phyloP scores from a whole-genome alignment of 768 basidiomycete genomes.

The Cystofilobasidium capitatum region DNA sequence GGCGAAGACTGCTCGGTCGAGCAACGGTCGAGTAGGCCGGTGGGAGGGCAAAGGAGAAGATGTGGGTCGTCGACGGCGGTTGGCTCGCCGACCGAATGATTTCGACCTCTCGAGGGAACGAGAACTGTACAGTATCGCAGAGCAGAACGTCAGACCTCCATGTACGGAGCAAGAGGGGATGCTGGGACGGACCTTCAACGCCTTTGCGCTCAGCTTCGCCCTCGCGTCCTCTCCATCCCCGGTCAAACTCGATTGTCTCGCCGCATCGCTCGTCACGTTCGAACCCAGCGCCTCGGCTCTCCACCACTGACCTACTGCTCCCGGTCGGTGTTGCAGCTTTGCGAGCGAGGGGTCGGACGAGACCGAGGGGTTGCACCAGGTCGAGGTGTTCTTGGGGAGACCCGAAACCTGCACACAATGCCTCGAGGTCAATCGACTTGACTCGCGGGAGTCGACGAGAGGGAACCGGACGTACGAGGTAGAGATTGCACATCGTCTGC shows the following conservation, averaged over 20 bases:
- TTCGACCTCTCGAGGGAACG: slow-evolving; percentile 84
- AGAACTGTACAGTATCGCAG: slow-evolving; percentile 50
- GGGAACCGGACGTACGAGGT: slow-evolving; percentile 31
- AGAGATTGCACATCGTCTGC: too few relatives aligned
- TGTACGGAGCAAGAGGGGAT: slow-evolving; percentile 12
- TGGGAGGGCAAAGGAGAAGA: slow-evolving; percentile 4
- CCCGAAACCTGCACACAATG: slow-evolving; percentile 41
- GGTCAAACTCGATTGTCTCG: slow-evolving; percentile 33
- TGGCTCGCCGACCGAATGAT: slow-evolving; percentile 55
- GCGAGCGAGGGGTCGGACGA: slow-evolving; percentile 45
- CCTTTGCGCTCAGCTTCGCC: slow-evolving; percentile 47
- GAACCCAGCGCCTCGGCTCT: slow-evolving; percentile 73
- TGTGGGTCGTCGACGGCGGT: slow-evolving; percentile 6
- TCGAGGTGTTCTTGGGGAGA: slow-evolving; percentile 57
- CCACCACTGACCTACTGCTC: slow-evolving; percentile 83
- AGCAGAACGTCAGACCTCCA: too few relatives aligned
- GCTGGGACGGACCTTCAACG: slow-evolving; percentile 58
- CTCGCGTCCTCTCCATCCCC: slow-evolving; percentile 42
- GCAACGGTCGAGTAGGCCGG: background rate
- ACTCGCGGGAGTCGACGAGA: background rate
- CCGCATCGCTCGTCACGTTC: slow-evolving; percentile 73
- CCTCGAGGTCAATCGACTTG: too few relatives aligned
- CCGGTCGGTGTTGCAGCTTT: slow-evolving; percentile 70
- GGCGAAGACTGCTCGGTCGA: too few relatives aligned
- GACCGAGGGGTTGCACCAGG: slow-evolving; percentile 44